These are phyloP conservation scores for Piloderma croceum DNA, from an alignment of 768 basidiomycete genomes.

Conservation along the genomic window DNA sequence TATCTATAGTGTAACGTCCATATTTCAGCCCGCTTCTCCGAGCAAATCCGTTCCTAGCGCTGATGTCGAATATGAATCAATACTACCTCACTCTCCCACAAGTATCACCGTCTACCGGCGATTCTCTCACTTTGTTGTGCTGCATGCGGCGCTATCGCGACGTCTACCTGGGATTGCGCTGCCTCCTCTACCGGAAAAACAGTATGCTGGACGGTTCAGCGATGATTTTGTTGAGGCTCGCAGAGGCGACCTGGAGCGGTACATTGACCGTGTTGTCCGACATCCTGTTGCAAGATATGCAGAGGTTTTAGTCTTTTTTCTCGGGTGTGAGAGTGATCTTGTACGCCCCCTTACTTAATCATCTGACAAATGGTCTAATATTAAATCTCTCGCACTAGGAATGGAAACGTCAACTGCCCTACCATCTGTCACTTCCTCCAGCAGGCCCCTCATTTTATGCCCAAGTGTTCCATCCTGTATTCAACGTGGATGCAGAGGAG, in stretches of 20 bases:
- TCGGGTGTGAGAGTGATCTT: conserved; percentile 68
- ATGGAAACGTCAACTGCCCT: conserved; percentile 60
- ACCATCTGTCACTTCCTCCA: conserved; percentile 53
- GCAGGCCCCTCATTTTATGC: conserved; percentile 76
- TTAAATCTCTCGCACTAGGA: conserved; percentile 48
- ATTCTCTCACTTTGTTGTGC: conserved; percentile 78
- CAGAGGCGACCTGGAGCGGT: conserved; percentile 75
- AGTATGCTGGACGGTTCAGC: conserved; percentile 76
- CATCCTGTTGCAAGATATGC: conserved; percentile 77
- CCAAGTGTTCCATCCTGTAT: conserved; percentile 77
- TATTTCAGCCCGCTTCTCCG: conserved; percentile 42
- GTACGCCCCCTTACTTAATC: too few species aligned
- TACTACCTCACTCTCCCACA: conserved; percentile 32
- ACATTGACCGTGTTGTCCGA: conserved; percentile 60
- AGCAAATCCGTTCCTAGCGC: conserved; percentile 12
- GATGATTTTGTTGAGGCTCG: conserved; percentile 80
- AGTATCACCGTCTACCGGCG: conserved; percentile 74
- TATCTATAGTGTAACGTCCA: conserved; percentile 68
- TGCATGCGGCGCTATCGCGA: conserved; percentile 65
- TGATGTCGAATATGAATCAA: conserved; percentile 15
- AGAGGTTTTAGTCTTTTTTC: conserved; percentile 74
- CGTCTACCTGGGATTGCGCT: conserved; percentile 72
- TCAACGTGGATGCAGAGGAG: conserved; percentile 75
- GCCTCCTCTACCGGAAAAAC: conserved; percentile 81
- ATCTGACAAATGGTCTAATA: not conserved